Base-by-base conservation (phyloP, 495 filamentous ascomycete genomes). In the Penicillium nucicola region DNA sequence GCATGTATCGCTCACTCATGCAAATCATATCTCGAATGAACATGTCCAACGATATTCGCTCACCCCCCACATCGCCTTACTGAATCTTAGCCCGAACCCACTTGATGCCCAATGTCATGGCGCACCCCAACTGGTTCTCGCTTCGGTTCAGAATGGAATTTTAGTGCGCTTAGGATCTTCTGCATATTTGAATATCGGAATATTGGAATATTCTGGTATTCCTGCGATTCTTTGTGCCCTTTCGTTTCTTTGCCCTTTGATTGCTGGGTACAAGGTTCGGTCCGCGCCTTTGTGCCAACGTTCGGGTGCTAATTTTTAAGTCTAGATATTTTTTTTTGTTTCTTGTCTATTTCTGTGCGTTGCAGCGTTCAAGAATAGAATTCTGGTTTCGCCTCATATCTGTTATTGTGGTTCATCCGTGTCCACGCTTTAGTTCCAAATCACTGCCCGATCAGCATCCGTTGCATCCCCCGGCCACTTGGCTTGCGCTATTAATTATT, bases 41-140 rank as follows among this genome's bases (percentile, higher is more conserved):
- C 70, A 74, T 60, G 67, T 70, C 68, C 25, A 28, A 28, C 68
- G 58, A 58, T 53, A 54, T 52, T 45, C 36, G 64, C 60, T 49
- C 44, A 28, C 42, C 61, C n/a, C 60, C 62, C 55, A 62, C 61
- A 35, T 45, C 43, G 34, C 56, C 31, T 39, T 53, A 41, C 40
- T 45, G 42, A 53, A 48, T 48, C 28, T 46, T 43, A 45, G 42
- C 53, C 61, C 61, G 58, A 64, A 66, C 50, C 30, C 42, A 33
- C 37, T 74, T 75, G 70, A 65, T 75, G 71, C 72, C 72, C 72
- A 75, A 75, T 69, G 60, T 19, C 48, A 55, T 57, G 60, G 61
- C 55, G 54, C 58, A 49, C 48, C 31, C 31, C 64, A 57, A 69
- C 70, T 70, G 67, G 69, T 54, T 28, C 49, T 52, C 58, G 45